Percentiles rank a stretch among this genome's conserved stretches.
Evolutionary conservation across 2,329 filamentous ascomycete genomes (phyloP).

Genomic region (Penicillium sp.): DNA sequence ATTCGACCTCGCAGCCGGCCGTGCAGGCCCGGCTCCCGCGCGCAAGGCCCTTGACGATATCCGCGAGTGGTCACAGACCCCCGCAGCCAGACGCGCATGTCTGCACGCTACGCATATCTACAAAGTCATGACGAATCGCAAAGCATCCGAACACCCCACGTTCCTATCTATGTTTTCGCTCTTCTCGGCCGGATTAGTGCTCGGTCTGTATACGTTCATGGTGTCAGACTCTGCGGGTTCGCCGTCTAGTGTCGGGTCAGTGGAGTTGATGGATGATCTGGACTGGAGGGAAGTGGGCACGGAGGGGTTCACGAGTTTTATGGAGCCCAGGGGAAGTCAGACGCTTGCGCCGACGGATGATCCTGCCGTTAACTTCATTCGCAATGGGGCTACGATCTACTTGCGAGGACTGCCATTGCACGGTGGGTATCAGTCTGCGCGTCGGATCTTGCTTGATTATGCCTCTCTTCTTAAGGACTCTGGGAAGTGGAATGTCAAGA

Average conservation of each 20-base stretch:
- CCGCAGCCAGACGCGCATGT: conserved; percentile 51
- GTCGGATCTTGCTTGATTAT: conserved; percentile 53
- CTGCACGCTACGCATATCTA: conserved; percentile 56
- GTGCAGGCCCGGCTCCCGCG: conserved; percentile 49
- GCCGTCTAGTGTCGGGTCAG: no score
- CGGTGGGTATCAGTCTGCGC: conserved; percentile 53
- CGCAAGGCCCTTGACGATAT: conserved; percentile 53
- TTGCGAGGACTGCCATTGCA: conserved; percentile 51
- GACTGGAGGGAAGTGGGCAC: no score
- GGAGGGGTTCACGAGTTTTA: conserved; percentile 18
- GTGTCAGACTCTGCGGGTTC: no score
- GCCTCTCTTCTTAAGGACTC: conserved; percentile 55
- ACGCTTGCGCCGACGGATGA: conserved; percentile 33
- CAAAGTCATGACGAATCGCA: conserved; percentile 52
- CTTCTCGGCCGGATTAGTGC: conserved; percentile 37
- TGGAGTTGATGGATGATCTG: no score
- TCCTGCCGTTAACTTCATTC: conserved; percentile 46
- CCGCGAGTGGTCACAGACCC: conserved; percentile 52
- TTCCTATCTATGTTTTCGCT: conserved; percentile 53
- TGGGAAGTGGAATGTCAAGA: conserved; percentile 52
- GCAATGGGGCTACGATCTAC: conserved; percentile 50
- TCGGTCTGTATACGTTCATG: no score
- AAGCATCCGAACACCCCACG: conserved; percentile 54
- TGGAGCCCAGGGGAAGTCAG: conserved; percentile 35
- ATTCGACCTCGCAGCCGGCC: conserved; percentile 55